Percentiles rank a stretch among this genome's conserved stretches.
Evolutionary conservation across 371 early-diverging fungal genomes (phyloP).

Genomic region (Syncephalis plumigaleata): DNA sequence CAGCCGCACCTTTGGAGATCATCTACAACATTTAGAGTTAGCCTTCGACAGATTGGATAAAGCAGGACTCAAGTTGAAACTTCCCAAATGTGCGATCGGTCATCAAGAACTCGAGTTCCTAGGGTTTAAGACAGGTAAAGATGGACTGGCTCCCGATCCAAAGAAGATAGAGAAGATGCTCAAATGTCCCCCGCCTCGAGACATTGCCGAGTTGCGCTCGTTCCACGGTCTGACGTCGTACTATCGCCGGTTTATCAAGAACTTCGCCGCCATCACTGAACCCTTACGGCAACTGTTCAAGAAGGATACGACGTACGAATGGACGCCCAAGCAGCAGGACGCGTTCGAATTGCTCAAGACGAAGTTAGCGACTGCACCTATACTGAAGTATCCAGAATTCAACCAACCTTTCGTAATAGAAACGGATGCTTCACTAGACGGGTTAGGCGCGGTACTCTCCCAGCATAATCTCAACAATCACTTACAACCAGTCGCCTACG

Average conservation of each 20-base stretch:
- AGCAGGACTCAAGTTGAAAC: constrained; percentile 13
- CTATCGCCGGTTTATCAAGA: constrained; percentile 15
- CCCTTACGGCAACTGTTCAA: constrained; percentile 3
- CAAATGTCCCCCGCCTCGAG: constrained; percentile 5
- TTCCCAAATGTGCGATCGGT: constrained; percentile 18
- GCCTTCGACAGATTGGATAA: constrained; percentile 15
- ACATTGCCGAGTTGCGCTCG: constrained; percentile 7
- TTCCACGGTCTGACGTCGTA: constrained; percentile 14
- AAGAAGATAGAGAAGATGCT: constrained; percentile 9
- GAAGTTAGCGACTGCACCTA: constrained; percentile 5
- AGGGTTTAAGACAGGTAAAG: constrained; percentile 12
- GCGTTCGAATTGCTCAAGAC: constrained; percentile 12
- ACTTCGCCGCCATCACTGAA: constrained; percentile 5
- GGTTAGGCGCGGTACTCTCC: constrained; percentile 12
- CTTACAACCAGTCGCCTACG: constrained; percentile 1
- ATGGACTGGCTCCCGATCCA: constrained; percentile 9
- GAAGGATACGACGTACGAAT: constrained; percentile 10
- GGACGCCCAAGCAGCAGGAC: constrained; percentile 6
- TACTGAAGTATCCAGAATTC: constrained; percentile 11
- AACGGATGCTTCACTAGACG: constrained; percentile 14
- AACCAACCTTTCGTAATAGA: constrained; percentile 8
- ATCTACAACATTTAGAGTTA: constrained; percentile 12
- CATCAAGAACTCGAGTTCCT: constrained; percentile 10
- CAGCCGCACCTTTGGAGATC: constrained; percentile 13
- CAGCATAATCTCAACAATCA: constrained; percentile 6